A percentile compares a stretch with the other conserved stretches of the same genome.
Conservation (phyloP, 495 filamentous ascomycete genomes). For the Penicillium canariense region DNA sequence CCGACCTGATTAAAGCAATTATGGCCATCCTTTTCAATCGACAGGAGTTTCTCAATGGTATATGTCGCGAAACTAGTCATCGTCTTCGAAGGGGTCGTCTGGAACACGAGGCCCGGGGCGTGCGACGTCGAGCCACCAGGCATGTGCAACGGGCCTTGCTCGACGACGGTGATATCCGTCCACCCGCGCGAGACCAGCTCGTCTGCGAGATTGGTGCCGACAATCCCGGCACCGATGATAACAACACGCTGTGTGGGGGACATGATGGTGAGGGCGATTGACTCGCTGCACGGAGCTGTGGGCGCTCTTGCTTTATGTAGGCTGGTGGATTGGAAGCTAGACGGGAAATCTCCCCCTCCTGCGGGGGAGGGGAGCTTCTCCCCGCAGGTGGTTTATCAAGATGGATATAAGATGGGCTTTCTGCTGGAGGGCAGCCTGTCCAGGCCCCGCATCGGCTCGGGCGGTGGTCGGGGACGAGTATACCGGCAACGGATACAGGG, state of each 20-base stretch:
- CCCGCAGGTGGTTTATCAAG: constrained; percentile 15
- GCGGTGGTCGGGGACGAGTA: constrained; percentile 11
- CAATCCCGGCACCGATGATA: constrained; percentile 55
- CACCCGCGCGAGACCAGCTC: constrained; percentile 51
- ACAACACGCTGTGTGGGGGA: constrained; percentile 36
- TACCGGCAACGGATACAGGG: constrained; percentile 14
- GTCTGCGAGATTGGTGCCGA: constrained; percentile 52
- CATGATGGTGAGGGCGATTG: constrained; percentile 15
- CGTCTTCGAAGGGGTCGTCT: constrained; percentile 48
- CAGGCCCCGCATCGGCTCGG: constrained; percentile 20
- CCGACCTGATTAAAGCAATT: constrained; percentile 52
- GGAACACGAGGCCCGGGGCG: constrained; percentile 52
- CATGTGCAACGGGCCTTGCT: constrained; percentile 50
- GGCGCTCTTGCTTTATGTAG: constrained; percentile 9
- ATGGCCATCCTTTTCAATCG: constrained; percentile 38
- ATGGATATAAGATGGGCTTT: constrained; percentile 7
- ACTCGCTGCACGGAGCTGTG: constrained; percentile 7
- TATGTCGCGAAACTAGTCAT: constrained; percentile 50
- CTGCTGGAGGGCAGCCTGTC: constrained; percentile 1
- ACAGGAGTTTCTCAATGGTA: constrained; percentile 47
- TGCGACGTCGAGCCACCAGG: constrained; percentile 54
- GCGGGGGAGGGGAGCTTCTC: constrained; percentile 13
- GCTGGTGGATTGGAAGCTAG: neutral
- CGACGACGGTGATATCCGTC: constrained; percentile 52
- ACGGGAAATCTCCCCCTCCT: constrained; percentile 2